Percentiles rank a stretch among this genome's conserved stretches.
These are phyloP conservation scores for Cutaneotrichosporon mucoides DNA, from an alignment of 1,284 basidiomycete genomes.

Conservation along the genomic window DNA sequence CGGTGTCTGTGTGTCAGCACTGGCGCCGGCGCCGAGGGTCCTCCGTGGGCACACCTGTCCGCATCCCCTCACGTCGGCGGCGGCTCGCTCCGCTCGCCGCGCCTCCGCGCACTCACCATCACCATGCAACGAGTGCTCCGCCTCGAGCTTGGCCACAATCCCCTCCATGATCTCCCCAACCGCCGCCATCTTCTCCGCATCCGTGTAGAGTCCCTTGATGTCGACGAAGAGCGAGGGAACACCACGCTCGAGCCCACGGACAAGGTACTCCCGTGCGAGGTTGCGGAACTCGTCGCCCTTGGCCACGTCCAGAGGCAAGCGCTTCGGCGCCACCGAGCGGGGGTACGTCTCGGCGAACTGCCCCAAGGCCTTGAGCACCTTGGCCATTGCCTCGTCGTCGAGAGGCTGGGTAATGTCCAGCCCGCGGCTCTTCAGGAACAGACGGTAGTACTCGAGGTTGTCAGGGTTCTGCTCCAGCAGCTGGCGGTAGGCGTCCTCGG, in stretches of 20 bases:
- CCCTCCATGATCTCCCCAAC: constrained; percentile 71
- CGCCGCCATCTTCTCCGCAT: constrained; percentile 59
- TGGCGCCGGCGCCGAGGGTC: neutral
- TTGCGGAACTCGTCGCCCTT: constrained; percentile 64
- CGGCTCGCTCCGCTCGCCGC: neutral
- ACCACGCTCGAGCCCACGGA: constrained; percentile 71
- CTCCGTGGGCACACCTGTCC: neutral
- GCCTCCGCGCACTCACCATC: constrained; percentile 31
- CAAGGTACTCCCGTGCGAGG: constrained; percentile 67
- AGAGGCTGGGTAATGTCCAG: constrained; percentile 53
- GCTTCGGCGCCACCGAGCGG: constrained; percentile 65
- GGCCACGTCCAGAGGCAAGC: constrained; percentile 66
- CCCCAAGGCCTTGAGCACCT: constrained; percentile 59
- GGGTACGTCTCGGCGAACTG: constrained; percentile 63
- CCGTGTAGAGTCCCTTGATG: constrained; percentile 76
- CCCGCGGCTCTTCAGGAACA: constrained; percentile 64
- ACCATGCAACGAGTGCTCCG: constrained; percentile 38
- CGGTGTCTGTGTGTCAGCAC: constrained; percentile 27
- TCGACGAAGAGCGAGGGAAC: constrained; percentile 93
- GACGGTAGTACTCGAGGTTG: constrained; percentile 72
- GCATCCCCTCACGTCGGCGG: neutral
- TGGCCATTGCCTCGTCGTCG: constrained; percentile 51
- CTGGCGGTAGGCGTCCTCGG: constrained; percentile 70
- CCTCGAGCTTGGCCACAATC: constrained; percentile 49
- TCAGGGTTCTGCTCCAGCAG: constrained; percentile 85